These are phyloP conservation scores for Raffaelea arxii DNA, from an alignment of 2,329 filamentous ascomycete genomes.

Conservation along the genomic window DNA sequence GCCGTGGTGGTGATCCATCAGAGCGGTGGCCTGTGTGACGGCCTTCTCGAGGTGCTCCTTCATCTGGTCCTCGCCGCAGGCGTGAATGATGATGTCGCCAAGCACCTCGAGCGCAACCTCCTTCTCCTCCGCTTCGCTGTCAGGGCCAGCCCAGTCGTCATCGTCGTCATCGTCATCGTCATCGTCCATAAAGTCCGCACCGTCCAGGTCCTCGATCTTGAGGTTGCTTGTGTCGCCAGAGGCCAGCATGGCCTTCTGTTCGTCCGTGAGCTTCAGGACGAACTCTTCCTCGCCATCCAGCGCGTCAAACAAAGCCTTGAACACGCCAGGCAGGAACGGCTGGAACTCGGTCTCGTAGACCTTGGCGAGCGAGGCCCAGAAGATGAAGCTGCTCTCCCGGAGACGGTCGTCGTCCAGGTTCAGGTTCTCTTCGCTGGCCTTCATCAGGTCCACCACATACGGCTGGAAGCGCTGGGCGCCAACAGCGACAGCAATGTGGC, in stretches of 20 bases:
- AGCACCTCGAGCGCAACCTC: conserved; percentile 94
- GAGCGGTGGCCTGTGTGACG: conserved; percentile 67
- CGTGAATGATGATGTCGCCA: conserved; percentile 83
- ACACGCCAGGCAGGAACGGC: conserved; percentile 67
- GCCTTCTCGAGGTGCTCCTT: conserved; percentile 83
- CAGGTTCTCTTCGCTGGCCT: conserved; percentile 83
- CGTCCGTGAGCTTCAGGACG: conserved; percentile 65
- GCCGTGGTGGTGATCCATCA: conserved; percentile 84
- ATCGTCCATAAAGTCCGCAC: conserved; percentile 48
- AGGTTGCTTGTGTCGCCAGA: conserved; percentile 49
- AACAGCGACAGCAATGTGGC: conserved; percentile 83
- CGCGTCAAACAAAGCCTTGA: conserved; percentile 73
- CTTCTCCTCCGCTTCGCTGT: conserved; percentile 83
- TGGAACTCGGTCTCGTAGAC: conserved; percentile 81
- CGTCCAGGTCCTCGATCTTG: conserved; percentile 59
- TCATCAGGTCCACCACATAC: conserved; percentile 84
- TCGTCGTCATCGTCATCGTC: conserved; percentile 64
- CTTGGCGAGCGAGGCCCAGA: conserved; percentile 91
- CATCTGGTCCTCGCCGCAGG: conserved; percentile 61
- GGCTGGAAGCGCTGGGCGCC: conserved; percentile 80
- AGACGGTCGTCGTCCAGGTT: conserved; percentile 81
- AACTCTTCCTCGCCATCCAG: conserved; percentile 83
- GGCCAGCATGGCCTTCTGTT: conserved; percentile 64
- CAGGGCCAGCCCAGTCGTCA: conserved; percentile 75
- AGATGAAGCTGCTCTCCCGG: conserved; percentile 92